Percentiles rank a stretch among this genome's conserved stretches.
These are phyloP conservation scores for Sistotremastrum niveocremeum DNA, from an alignment of 768 basidiomycete species.

Conservation along the genomic window DNA sequence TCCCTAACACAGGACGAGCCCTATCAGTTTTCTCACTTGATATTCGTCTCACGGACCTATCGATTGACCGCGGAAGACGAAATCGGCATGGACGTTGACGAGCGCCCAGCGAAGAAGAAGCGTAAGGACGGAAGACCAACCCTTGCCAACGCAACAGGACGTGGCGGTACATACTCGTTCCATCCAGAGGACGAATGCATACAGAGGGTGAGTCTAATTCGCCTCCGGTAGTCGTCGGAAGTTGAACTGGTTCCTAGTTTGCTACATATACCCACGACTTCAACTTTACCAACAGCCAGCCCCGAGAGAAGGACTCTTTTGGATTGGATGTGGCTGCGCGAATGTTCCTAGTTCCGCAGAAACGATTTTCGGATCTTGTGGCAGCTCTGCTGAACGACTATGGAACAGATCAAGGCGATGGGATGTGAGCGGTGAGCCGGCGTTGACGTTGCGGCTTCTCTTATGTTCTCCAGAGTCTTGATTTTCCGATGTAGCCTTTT, in stretches of 20 bases:
- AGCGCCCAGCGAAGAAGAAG: slow-evolving; percentile 23
- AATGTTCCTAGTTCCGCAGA: slow-evolving; percentile 45
- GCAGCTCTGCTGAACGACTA: slow-evolving; percentile 9
- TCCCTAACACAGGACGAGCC: slow-evolving; percentile 32
- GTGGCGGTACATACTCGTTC: slow-evolving; percentile 56
- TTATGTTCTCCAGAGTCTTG: too few species aligned
- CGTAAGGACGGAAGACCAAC: slow-evolving; percentile 26
- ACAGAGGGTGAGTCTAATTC: slow-evolving; percentile 34
- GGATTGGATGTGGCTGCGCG: slow-evolving; percentile 59
- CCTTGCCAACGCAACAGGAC: slow-evolving; percentile 19
- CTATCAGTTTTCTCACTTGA: slow-evolving; percentile 57
- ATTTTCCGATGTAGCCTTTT: too few species aligned
- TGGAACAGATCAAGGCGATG: too few species aligned
- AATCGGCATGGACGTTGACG: slow-evolving; percentile 27
- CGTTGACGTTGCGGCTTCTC: too few species aligned
- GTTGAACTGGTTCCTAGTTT: slow-evolving; percentile 21
- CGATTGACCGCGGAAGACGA: slow-evolving; percentile 61
- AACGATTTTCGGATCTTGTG: slow-evolving; percentile 29
- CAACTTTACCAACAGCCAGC: slow-evolving; percentile 35
- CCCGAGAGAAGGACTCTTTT: slow-evolving; percentile 51
- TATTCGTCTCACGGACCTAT: slow-evolving; percentile 73
- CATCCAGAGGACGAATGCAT: slow-evolving; percentile 80
- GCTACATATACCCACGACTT: slow-evolving; percentile 40
- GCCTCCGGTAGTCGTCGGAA: slow-evolving; percentile 1
- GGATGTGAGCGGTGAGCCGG: too few species aligned